Evolutionary conservation across 2,329 filamentous ascomycete species (phyloP).

Genomic region (Aspergillus thermomutatus): DNA sequence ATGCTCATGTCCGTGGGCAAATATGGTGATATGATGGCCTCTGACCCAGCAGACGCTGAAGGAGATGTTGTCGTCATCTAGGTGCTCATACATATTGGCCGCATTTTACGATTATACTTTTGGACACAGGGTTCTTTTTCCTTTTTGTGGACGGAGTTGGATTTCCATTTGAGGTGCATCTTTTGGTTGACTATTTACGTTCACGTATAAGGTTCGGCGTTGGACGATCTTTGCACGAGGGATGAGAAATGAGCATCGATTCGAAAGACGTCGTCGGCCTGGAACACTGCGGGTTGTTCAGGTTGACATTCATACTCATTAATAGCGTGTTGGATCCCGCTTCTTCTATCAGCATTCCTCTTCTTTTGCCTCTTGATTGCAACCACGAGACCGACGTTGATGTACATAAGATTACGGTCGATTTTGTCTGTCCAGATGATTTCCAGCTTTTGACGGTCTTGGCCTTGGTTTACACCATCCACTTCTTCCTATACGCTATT

Average conservation of each 20-base stretch:
- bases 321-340: slow-evolving; percentile 23
- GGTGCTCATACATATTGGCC: slow-evolving; percentile 9
- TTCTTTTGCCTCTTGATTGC: slow-evolving; percentile 4
- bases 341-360: slow-evolving; percentile 2
- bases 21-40: slow-evolving; percentile 45
- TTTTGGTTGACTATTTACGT: slow-evolving; percentile 21
- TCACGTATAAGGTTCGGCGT: slow-evolving; percentile 22
- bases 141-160: slow-evolving; percentile 29
- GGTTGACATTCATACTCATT: slow-evolving; percentile 16
- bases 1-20: slow-evolving; percentile 42
- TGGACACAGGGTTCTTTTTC: slow-evolving; percentile 17
- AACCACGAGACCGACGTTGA: slow-evolving; percentile 9
- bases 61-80: slow-evolving; percentile 47
- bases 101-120: slow-evolving; percentile 14
- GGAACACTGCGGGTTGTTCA: slow-evolving; percentile 9
- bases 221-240: slow-evolving; percentile 28
- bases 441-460: slow-evolving; percentile 4
- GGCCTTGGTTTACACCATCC: slow-evolving; percentile 3
- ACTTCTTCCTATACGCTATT: slow-evolving; percentile 3
- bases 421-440: slow-evolving; percentile 9
- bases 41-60: slow-evolving; percentile 44
- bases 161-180: slow-evolving; percentile 24
- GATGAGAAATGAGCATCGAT: slow-evolving; percentile 30
- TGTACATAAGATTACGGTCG: slow-evolving; percentile 18
- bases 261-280: slow-evolving; percentile 15